These are phyloP conservation scores for Noccaea caerulescens DNA, from an alignment of 345 rosid genomes.

Conservation along the genomic window DNA sequence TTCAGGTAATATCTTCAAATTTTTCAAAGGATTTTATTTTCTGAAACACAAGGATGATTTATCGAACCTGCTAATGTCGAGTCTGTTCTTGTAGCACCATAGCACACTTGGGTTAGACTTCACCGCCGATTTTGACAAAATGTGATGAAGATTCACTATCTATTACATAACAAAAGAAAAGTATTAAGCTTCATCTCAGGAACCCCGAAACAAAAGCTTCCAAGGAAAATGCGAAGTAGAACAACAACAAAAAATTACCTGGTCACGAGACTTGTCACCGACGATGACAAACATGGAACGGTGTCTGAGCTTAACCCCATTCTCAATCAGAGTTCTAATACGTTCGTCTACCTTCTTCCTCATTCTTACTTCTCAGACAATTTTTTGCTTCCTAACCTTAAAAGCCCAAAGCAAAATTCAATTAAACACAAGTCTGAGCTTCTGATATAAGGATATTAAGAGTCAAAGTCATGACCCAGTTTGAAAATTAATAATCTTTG, in stretches of 20 bases:
- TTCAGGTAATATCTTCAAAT: background rate
- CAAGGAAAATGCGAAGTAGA: slow-evolving; percentile 37
- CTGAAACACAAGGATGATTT: slow-evolving; percentile 26
- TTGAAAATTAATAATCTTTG: background rate
- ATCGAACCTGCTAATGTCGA: slow-evolving; percentile 90
- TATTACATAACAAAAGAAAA: slow-evolving; percentile 32
- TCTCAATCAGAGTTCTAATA: slow-evolving; percentile 86
- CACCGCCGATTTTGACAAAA: slow-evolving; percentile 73
- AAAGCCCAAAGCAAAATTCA: slow-evolving; percentile 2
- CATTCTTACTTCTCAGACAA: slow-evolving; percentile 56
- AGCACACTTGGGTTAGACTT: slow-evolving; percentile 73
- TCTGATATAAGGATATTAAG: background rate
- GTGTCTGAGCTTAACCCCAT: slow-evolving; percentile 84
- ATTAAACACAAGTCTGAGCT: slow-evolving; percentile 17
- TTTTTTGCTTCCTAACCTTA: slow-evolving; percentile 14
- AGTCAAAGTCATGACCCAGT: background rate
- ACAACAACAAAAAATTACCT: slow-evolving; percentile 21
- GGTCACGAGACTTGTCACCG: slow-evolving; percentile 93
- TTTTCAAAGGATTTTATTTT: background rate
- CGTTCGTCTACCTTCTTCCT: slow-evolving; percentile 98
- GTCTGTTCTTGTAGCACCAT: slow-evolving; percentile 95
- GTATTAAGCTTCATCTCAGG: slow-evolving; percentile 8
- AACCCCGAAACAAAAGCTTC: background rate
- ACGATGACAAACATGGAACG: slow-evolving; percentile 88
- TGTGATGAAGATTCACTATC: slow-evolving; percentile 94